Evolutionary conservation across 306 rosid species (phyloP), one percentile per base, ranked within the genome.

Genomic region (Pterocarpus santalinus): DNA sequence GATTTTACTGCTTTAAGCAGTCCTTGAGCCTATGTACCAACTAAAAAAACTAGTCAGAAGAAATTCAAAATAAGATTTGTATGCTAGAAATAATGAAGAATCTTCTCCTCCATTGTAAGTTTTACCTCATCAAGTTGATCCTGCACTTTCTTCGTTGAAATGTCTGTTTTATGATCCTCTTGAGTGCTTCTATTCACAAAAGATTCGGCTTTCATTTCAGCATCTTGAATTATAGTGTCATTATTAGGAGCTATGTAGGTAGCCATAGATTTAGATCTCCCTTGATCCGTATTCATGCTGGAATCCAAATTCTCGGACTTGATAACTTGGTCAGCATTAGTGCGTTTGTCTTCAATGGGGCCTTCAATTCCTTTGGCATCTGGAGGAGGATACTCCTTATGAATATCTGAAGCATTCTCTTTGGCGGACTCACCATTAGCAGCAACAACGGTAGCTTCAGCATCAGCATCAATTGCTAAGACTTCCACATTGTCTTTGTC

Each of bases 121-220:
- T 78, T 82, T 87, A 93, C 99, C 97, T 95, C 98, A 56, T 95
- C 97, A 79, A 95, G 97, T 85, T 89, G 97, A 75, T 95, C 99
- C 79, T 86, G 90, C 74, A 84, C 87, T 90, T 89, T 89, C 79
- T 78, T 47, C 6, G 89, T 79, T 77, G 90, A 85, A 72, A 80
- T 64, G 35, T 84, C 92, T 36, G 86, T 75, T 83, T 87, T 87
- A 49, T 74, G 86, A 82, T 88, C 96, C 81, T 79, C 85, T 76
- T 81, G 90, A 53, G 84, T 84, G 61, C 61, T 87, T 88, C 76
- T 87, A 76, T 85, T 60, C 69, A 62, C 81, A 47, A 68, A 64
- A 69, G 91, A 75, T 67, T 89, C 90, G 66, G 57, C 73, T 65
- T 88, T 84, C 39, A 64, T 30, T 87, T 82, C 85, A 72, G 85